A percentile compares a stretch with the other conserved stretches of the same genome.
Conservation (phyloP, 1,284 basidiomycete genomes). For the Vanrija humicola region DNA sequence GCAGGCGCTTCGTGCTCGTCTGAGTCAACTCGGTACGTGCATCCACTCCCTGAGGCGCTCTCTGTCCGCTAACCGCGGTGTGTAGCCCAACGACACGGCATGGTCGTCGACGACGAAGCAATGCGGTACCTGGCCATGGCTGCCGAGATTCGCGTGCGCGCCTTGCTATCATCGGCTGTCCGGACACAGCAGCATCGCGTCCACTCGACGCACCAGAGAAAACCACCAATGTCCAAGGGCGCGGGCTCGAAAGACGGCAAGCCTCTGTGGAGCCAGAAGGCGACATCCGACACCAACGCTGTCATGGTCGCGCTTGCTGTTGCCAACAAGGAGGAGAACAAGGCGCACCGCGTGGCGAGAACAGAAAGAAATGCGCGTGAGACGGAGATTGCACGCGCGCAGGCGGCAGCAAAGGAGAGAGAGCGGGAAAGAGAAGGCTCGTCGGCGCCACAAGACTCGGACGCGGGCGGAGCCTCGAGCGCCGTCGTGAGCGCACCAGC, state of each 20-base stretch:
- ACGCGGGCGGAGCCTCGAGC: not conserved
- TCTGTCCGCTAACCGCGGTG: no score
- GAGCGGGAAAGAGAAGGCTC: conserved; percentile 6
- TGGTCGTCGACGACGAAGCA: conserved; percentile 38
- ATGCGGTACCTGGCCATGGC: conserved; percentile 39
- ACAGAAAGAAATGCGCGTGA: conserved; percentile 41
- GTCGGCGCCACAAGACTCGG: not conserved
- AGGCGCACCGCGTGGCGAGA: conserved; percentile 32
- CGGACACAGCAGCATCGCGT: conserved; percentile 42
- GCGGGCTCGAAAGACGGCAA: not conserved
- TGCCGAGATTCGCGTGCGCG: conserved; percentile 36
- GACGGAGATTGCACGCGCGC: conserved; percentile 31
- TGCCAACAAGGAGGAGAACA: conserved; percentile 38
- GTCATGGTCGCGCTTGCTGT: conserved; percentile 31
- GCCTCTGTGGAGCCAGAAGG: conserved; percentile 36
- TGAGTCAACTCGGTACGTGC: conserved; percentile 26
- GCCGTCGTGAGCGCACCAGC: not conserved
- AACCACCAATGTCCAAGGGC: conserved; percentile 20
- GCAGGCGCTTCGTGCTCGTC: conserved; percentile 19
- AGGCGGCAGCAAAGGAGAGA: conserved; percentile 11
- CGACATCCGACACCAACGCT: conserved; percentile 31
- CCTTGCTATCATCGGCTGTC: conserved; percentile 30
- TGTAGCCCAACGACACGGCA: conserved; percentile 27
- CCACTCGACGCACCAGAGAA: conserved; percentile 33
- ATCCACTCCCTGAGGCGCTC: not conserved